Conservation (phyloP, 2,329 filamentous ascomycete genomes). For the Xylaria sp. region DNA sequence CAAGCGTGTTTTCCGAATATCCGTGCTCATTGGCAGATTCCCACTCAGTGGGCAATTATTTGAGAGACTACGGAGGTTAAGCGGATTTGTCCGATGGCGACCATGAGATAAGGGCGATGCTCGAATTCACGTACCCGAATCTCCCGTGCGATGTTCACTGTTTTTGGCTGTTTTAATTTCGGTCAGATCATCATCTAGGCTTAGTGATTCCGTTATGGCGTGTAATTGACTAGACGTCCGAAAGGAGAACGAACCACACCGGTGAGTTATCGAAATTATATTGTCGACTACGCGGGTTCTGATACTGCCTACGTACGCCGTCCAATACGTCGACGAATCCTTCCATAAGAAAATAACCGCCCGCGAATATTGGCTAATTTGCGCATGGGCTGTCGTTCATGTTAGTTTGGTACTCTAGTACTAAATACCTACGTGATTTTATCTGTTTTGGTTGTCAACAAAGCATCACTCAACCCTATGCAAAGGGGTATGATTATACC, state of each 20-base stretch:
- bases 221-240: background rate
- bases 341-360: background rate
- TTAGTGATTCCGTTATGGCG: background rate
- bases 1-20: background rate
- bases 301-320: background rate
- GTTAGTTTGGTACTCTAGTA: background rate
- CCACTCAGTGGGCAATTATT: background rate
- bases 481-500: background rate
- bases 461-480: background rate
- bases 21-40: background rate
- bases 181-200: no score
- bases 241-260: background rate
- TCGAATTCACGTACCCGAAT: no score
- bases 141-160: no score
- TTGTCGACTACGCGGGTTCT: background rate
- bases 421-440: background rate
- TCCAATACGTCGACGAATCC: background rate
- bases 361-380: background rate
- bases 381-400: background rate
- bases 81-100: background rate
- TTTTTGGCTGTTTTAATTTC: no score
- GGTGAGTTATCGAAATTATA: background rate
- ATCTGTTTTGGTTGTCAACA: background rate
- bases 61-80: background rate
- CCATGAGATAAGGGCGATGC: no score